Conservation (phyloP, 1,139 yeast genomes). For the Blastobotrys buckinghamii region DNA sequence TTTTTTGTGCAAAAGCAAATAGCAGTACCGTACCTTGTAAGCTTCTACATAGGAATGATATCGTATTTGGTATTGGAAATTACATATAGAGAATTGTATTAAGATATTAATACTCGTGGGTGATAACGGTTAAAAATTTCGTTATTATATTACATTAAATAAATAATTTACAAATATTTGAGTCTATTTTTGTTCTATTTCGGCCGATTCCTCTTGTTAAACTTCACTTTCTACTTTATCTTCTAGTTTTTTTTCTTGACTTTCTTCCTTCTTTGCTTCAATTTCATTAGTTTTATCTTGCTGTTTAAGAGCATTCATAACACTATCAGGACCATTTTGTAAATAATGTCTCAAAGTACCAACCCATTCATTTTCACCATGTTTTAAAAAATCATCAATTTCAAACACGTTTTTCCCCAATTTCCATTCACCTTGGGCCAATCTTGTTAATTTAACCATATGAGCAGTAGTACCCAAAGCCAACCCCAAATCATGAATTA, state of each 20-base stretch:
- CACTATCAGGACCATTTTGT: constrained; percentile 23
- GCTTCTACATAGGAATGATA: too few relatives aligned
- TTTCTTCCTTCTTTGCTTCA: not conserved
- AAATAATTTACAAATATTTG: too few relatives aligned
- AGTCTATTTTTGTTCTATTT: too few relatives aligned
- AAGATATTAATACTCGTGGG: too few relatives aligned
- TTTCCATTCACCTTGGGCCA: constrained; percentile 78
- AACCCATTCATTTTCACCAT: constrained; percentile 60
- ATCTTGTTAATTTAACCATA: constrained; percentile 78
- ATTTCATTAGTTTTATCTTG: not conserved
- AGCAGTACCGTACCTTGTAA: too few relatives aligned
- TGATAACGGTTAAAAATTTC: too few relatives aligned
- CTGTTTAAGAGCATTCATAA: constrained; percentile 3
- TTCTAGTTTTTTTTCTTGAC: not conserved
- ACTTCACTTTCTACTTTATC: not conserved
- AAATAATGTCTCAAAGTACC: constrained; percentile 18
- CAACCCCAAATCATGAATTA: constrained; percentile 83
- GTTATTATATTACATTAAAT: too few relatives aligned
- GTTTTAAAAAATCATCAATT: constrained; percentile 54
- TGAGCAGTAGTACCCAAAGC: constrained; percentile 78
- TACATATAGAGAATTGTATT: too few relatives aligned
- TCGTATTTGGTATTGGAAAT: too few relatives aligned
- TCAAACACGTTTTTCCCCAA: constrained; percentile 65
- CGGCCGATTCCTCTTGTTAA: not conserved
- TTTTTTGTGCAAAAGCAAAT: too few relatives aligned